These are phyloP conservation scores for Boletus subcaerulescens DNA, from an alignment of 768 basidiomycete genomes.

Conservation along the genomic window DNA sequence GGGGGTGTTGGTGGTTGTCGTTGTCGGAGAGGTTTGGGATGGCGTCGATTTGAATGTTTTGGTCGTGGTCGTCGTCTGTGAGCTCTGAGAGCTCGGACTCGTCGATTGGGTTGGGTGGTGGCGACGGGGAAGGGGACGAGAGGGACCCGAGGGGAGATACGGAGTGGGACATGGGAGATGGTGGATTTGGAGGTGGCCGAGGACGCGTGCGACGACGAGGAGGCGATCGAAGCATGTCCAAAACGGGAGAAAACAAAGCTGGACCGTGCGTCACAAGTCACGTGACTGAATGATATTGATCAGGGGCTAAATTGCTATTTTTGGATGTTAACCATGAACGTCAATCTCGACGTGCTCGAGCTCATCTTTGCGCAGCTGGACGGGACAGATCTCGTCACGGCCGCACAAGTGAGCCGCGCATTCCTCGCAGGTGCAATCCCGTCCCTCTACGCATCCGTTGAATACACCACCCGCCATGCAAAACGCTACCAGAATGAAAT, in stretches of 20 bases:
- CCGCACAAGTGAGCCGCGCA: constrained; percentile 61
- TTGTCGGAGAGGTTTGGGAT: constrained; percentile 25
- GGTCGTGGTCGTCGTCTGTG: constrained; percentile 76
- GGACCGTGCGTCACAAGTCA: constrained; percentile 22
- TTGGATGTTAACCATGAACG: constrained; percentile 44
- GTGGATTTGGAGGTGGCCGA: not conserved
- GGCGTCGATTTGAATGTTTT: constrained; percentile 26
- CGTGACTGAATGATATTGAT: constrained; percentile 6
- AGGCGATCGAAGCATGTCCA: constrained; percentile 18
- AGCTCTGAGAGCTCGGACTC: constrained; percentile 82
- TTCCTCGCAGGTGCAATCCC: constrained; percentile 66
- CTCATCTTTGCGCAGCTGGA: constrained; percentile 57
- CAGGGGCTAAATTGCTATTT: constrained; percentile 8
- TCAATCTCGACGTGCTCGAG: constrained; percentile 72
- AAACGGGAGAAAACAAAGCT: constrained; percentile 12
- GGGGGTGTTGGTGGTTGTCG: constrained; percentile 18
- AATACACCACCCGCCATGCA: constrained; percentile 52
- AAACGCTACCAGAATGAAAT: constrained; percentile 49
- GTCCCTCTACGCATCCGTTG: constrained; percentile 55
- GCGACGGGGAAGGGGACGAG: constrained; percentile 68
- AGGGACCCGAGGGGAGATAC: constrained; percentile 52
- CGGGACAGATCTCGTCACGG: constrained; percentile 52
- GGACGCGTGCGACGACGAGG: constrained; percentile 23
- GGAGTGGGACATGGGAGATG: constrained; percentile 22
- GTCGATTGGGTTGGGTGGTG: constrained; percentile 38